Conservation (phyloP, 441 rosid genomes). For the Croton laevigatus region DNA sequence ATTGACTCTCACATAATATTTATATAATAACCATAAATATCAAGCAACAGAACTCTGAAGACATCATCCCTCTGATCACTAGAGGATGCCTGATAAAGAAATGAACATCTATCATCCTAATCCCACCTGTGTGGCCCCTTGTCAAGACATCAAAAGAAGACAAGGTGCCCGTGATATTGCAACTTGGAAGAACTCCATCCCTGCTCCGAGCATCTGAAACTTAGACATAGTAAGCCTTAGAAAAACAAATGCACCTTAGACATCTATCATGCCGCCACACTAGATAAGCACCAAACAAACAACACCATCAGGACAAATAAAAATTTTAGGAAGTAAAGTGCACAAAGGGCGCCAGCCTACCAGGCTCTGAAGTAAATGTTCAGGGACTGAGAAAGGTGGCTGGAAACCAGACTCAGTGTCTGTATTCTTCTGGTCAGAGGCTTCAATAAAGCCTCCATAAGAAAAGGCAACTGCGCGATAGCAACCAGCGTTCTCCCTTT, state of each 20-base stretch:
- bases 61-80: conserved; percentile 54
- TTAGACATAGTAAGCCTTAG: conserved; percentile 98
- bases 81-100: conserved; percentile 46
- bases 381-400: conserved; percentile 78
- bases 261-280: conserved; percentile 58
- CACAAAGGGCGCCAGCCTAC: conserved; percentile 46
- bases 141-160: conserved; percentile 93
- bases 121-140: conserved; percentile 96
- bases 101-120: conserved; percentile 69
- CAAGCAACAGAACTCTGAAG: conserved; percentile 56
- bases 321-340: conserved; percentile 14
- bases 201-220: conserved; percentile 99
- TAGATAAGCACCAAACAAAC: conserved; percentile 52
- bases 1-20: conserved; percentile 46
- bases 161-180: conserved; percentile 76
- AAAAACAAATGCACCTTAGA: conserved; percentile 76
- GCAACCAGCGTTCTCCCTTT: conserved; percentile 34
- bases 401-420: conserved; percentile 52
- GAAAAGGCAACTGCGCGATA: conserved; percentile 66
- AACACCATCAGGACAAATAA: conserved; percentile 26
- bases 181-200: conserved; percentile 65
- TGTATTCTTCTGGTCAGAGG: conserved; percentile 35
- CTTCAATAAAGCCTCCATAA: conserved; percentile 58
- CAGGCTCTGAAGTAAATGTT: conserved; percentile 60
- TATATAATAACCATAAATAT: conserved; percentile 48